Percentiles rank a stretch among this genome's conserved stretches.
Evolutionary conservation across 2,329 filamentous ascomycete species (phyloP).

Genomic region (Laburnicola sp.): DNA sequence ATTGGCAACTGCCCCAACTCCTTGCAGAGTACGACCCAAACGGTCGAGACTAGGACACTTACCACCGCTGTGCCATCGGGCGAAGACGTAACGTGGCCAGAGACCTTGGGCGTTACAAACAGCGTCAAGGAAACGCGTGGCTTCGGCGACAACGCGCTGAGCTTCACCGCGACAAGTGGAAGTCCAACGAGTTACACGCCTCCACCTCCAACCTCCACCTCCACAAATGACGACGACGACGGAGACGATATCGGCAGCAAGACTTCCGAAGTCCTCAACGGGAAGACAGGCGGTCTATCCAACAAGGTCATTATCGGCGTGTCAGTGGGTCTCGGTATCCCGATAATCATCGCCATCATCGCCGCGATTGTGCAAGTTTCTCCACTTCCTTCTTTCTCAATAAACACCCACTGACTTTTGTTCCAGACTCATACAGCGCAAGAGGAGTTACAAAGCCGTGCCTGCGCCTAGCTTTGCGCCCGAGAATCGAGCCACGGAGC

Average conservation of each 20-base stretch:
- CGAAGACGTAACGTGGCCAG: conserved; percentile 47
- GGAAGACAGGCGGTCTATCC: conserved; percentile 41
- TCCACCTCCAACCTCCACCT: conserved; percentile 23
- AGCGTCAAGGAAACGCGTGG: conserved; percentile 29
- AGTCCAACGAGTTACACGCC: conserved; percentile 51
- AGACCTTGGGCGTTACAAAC: conserved; percentile 37
- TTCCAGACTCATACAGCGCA: neutral
- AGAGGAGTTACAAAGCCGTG: neutral
- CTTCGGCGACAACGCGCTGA: conserved; percentile 50
- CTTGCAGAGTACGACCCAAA: conserved; percentile 50
- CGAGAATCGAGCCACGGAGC: neutral
- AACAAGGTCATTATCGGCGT: conserved; percentile 55
- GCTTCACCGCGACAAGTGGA: conserved; percentile 48
- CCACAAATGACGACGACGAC: neutral
- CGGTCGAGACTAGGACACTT: conserved; percentile 45
- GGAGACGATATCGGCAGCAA: neutral
- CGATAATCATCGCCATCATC: conserved; percentile 39
- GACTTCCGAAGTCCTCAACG: conserved; percentile 17
- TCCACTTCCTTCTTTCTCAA: neutral
- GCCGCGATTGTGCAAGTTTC: conserved; percentile 15
- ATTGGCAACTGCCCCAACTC: conserved; percentile 57
- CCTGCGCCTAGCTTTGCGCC: conserved; percentile 4
- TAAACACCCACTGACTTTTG: neutral
- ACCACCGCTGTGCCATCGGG: conserved; percentile 43
- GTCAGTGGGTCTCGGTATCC: conserved; percentile 52